Conservation (phyloP, 2,329 filamentous ascomycete genomes). For the Fusarium subglutinans region DNA sequence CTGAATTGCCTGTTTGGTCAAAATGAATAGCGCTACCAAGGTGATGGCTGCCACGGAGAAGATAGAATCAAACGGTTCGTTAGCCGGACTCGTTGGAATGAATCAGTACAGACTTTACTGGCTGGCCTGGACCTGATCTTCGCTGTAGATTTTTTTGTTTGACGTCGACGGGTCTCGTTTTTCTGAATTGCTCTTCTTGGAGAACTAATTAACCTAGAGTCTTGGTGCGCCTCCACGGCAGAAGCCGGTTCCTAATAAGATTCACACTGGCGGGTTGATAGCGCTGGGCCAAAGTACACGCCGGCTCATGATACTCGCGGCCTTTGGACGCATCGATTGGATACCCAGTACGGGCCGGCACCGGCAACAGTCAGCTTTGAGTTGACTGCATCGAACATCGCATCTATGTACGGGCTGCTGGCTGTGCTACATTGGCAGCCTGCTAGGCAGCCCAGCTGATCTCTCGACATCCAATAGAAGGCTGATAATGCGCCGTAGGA, state of each 20-base stretch:
- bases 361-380: not conserved
- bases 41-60: slow-evolving; percentile 21
- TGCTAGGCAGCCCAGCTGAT: slow-evolving; percentile 32
- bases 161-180: slow-evolving; percentile 6
- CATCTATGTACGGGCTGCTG: slow-evolving; percentile 2
- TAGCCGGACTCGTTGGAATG: slow-evolving; percentile 35
- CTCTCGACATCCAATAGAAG: slow-evolving; percentile 20
- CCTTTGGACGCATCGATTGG: slow-evolving; percentile 3
- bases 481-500: slow-evolving; percentile 11
- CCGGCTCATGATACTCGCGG: not conserved
- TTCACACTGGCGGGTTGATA: slow-evolving; percentile 2
- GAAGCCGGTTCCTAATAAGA: not conserved
- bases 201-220: not conserved
- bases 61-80: slow-evolving; percentile 26
- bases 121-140: slow-evolving; percentile 11
- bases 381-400: not conserved
- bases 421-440: slow-evolving; percentile 26
- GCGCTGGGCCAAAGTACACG: not conserved
- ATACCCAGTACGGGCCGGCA: not conserved
- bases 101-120: slow-evolving; percentile 3
- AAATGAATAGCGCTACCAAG: slow-evolving; percentile 4
- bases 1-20: slow-evolving; percentile 17
- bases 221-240: slow-evolving; percentile 6
- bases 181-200: not conserved
- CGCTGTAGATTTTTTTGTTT: not conserved